These are phyloP conservation scores for Aspergillus calidoustus DNA, from an alignment of 2,329 filamentous ascomycete genomes.

Conservation along the genomic window DNA sequence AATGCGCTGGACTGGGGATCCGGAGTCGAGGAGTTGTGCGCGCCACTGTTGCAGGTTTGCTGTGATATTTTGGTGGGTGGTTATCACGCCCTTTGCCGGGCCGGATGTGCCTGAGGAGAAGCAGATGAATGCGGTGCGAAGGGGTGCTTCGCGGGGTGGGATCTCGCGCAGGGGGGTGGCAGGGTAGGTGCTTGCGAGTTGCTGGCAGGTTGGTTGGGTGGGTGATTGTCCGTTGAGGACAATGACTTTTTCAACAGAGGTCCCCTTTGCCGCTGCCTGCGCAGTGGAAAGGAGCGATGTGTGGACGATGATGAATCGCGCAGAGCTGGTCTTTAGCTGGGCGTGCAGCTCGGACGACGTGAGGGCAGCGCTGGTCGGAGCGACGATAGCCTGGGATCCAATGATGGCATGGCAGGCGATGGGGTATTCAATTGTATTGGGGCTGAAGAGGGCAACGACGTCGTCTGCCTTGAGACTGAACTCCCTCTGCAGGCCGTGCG, in stretches of 20 bases:
- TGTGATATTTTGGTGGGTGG: slow-evolving; percentile 7
- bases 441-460: slow-evolving; percentile 10
- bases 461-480: background rate
- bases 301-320: slow-evolving; percentile 9
- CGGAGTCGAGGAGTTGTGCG: slow-evolving; percentile 6
- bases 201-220: background rate
- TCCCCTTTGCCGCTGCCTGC: background rate
- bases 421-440: slow-evolving; percentile 7
- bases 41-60: slow-evolving; percentile 10
- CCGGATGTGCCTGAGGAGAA: slow-evolving; percentile 13
- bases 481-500: background rate
- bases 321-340: slow-evolving; percentile 3
- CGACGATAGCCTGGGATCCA: background rate
- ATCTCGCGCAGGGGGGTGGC: background rate
- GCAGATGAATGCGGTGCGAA: slow-evolving; percentile 7
- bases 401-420: slow-evolving; percentile 9
- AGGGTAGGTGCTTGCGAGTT: slow-evolving; percentile 1
- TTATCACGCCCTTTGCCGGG: slow-evolving; percentile 1
- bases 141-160: background rate
- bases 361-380: slow-evolving; percentile 9
- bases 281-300: slow-evolving; percentile 2
- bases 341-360: slow-evolving; percentile 1
- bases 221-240: background rate
- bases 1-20: background rate
- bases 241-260: slow-evolving; percentile 1